Evolutionary conservation across 257 asterid genomes (phyloP).

Genomic region (Solanum clarkiae): DNA sequence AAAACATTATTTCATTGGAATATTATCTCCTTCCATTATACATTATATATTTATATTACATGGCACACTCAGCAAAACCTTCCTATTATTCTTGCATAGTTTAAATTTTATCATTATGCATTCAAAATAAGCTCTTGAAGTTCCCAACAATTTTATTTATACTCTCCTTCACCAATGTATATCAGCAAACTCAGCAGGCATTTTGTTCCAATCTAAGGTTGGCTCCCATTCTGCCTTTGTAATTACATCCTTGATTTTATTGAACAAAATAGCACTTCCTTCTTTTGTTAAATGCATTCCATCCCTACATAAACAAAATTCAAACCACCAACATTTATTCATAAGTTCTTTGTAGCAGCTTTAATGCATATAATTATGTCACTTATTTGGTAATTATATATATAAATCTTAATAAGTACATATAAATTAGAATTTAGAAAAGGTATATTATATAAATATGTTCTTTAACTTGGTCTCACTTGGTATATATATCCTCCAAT

Average conservation of each 20-base stretch:
- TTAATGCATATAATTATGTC: background rate
- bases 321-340: background rate
- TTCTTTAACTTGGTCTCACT: too few species aligned
- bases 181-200: background rate
- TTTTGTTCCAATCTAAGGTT: background rate
- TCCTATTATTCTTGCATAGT: too few species aligned
- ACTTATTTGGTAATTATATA: background rate
- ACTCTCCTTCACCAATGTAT: background rate
- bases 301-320: background rate
- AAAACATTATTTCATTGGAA: too few species aligned
- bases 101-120: too few species aligned
- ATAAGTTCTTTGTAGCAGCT: background rate
- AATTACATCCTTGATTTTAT: background rate
- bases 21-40: too few species aligned
- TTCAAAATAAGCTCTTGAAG: too few species aligned
- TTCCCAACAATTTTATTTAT: too few species aligned
- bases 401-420: background rate
- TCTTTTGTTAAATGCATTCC: background rate
- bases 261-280: background rate
- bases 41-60: too few species aligned
- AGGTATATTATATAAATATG: too few species aligned
- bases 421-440: too few species aligned
- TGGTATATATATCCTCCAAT: too few species aligned
- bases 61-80: too few species aligned
- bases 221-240: background rate